phyloP scores from a whole-genome alignment of 495 filamentous ascomycete genomes.

The Annulohypoxylon moriforme region DNA sequence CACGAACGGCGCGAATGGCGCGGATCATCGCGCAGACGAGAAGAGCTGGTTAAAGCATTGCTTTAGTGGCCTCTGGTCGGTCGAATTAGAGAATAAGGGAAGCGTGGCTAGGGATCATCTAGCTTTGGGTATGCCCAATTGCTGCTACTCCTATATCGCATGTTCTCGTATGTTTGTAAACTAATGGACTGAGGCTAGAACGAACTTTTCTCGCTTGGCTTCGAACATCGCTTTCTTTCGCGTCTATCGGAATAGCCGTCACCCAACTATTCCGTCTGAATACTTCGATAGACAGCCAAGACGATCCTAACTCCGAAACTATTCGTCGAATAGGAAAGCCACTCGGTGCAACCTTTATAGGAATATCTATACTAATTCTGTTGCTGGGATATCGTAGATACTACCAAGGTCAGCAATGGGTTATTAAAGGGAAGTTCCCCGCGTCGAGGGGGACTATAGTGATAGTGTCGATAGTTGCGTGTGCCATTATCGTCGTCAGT shows the following conservation, averaged over 20 bases:
- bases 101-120: conserved; percentile 95
- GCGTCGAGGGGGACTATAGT: conserved; percentile 89
- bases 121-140: conserved; percentile 77
- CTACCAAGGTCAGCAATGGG: conserved; percentile 79
- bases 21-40: conserved; percentile 14
- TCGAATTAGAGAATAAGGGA: conserved; percentile 97
- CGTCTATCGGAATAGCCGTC: conserved; percentile 94
- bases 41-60: conserved; percentile 52
- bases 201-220: conserved; percentile 98
- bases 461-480: conserved; percentile 75
- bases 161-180: conserved; percentile 16
- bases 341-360: conserved; percentile 91
- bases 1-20: neutral
- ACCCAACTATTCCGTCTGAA: conserved; percentile 97
- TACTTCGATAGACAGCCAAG: conserved; percentile 64
- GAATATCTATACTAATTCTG: conserved; percentile 86
- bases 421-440: conserved; percentile 92
- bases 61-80: conserved; percentile 77
- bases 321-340: conserved; percentile 89
- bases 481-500: conserved; percentile 75
- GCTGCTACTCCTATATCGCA: conserved; percentile 3
- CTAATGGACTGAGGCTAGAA: conserved; percentile 65
- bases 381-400: conserved; percentile 78
- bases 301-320: conserved; percentile 49
- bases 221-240: conserved; percentile 93